Base-by-base conservation (phyloP, 352 stramenopile species). In the Thraustochytrium sp. region DNA sequence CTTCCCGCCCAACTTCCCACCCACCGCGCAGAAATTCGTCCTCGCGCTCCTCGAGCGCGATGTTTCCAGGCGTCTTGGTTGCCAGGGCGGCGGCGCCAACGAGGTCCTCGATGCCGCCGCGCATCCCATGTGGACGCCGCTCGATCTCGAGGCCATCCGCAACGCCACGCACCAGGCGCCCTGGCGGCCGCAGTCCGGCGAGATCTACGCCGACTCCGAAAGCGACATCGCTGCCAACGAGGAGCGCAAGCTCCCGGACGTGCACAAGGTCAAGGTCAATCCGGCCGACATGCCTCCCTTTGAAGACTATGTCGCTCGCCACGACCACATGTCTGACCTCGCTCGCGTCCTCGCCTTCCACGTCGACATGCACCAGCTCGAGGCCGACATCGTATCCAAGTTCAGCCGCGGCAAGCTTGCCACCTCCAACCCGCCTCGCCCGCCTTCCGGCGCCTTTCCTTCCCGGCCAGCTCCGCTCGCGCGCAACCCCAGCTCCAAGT, bases 131-230 rank as follows among this genome's bases (percentile, higher is more conserved):
- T 84, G 75, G 75, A 46, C 18, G 8, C n/a, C 3, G 59, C 59
- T 82, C 61, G 61, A 80, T 29, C 37, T 84, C 36, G 29, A 61
- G 4, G 9, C 26, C 21, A 51, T 84, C 34, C 55, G 61, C n/a
- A 42, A 23, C 16, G 75, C 34, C 42, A 80, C 40, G 9, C 55
- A 62, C 44, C 5, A 36, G 29, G 11, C 13, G 13, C n/a, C 46
- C 21, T 84, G 75, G 75, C 13, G 23, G 26, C 75, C 75, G 1
- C 4, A 63, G 1, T 34, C 29, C 0, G 61, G 61, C 61, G 61
- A 84, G n/a, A 73, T 84, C 36, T 84, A 84, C 46, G 75, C 75
- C 38, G 75, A 48, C n/a, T 75, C 55, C 2, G 34, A 84, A 38
- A 76, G 21, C 38, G 55, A 84, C n/a, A 84, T 84, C 16, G 34